A percentile compares a stretch with the other conserved stretches of the same genome.
phyloP scores from a whole-genome alignment of 371 early-diverging fungal genomes.

The Mortierella sp. region DNA sequence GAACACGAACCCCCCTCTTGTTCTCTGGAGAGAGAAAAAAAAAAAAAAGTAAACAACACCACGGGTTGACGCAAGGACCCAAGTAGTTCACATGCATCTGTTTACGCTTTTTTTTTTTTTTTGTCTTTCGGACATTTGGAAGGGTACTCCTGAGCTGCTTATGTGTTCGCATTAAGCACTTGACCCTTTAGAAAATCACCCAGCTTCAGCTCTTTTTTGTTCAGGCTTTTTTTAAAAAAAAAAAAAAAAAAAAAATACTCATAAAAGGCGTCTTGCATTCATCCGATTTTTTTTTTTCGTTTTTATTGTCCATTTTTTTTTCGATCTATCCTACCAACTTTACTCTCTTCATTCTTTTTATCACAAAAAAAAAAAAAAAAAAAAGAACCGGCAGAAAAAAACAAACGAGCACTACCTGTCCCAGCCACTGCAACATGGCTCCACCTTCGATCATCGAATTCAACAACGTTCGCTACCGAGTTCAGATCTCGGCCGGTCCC shows the following conservation, averaged over 20 bases:
- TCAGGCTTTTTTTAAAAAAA: neutral
- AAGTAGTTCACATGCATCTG: too few relatives aligned
- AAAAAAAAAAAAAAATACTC: neutral
- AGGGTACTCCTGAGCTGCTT: too few relatives aligned
- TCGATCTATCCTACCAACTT: neutral
- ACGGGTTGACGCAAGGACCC: too few relatives aligned
- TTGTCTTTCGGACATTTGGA: too few relatives aligned
- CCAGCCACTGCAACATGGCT: too few relatives aligned
- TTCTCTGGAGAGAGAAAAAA: neutral
- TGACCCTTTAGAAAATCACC: neutral
- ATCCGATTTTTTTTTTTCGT: too few relatives aligned
- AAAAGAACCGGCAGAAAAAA: neutral
- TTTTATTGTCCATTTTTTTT: neutral
- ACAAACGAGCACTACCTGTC: too few relatives aligned
- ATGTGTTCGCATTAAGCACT: too few relatives aligned
- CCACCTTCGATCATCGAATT: conserved; percentile 10
- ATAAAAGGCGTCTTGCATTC: too few relatives aligned
- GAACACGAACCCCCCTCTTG: too few relatives aligned
- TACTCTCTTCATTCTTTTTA: neutral
- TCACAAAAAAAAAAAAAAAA: neutral
- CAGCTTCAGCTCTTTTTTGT: neutral
- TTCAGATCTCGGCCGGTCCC: conserved; percentile 32
- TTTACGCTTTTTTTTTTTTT: too few relatives aligned
- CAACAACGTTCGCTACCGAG: conserved; percentile 20
- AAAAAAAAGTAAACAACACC: too few relatives aligned